Evolutionary conservation across 352 stramenopile genomes (phyloP), one percentile per base, ranked within the genome.

Genomic region (Saprolegnia parasitica): DNA sequence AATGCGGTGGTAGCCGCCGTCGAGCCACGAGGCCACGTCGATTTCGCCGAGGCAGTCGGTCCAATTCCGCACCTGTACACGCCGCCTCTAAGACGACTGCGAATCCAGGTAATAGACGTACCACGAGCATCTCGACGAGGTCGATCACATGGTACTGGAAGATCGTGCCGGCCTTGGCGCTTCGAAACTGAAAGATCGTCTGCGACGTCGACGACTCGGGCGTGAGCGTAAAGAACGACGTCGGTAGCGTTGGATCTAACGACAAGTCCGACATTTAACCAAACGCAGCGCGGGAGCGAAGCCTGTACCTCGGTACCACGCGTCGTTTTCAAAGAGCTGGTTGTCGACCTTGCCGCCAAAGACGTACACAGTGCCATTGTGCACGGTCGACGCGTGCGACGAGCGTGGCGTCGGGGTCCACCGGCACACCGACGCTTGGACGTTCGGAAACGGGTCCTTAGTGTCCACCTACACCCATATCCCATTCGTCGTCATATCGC

Each of bases 111-210:
- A n/a, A n/a, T n/a, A n/a, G 13, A 11, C 24, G 78, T 15, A 89
- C 74, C 18, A 98, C 88, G n/a, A 88, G 74, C 67, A 85, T 80
- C 74, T 95, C 82, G 42, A 96, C 79, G 49, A 81, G 73, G 72
- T 97, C 82, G 26, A 90, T 78, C 37, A 98, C 74, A 71, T 96
- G 90, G 71, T 98, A 98, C 75, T 98, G 88, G 71, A 98, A 98
- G 35, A 96, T 82, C 54, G 85, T 90, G 35, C 87, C 89, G 0
- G 79, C 73, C 49, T 98, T 87, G 67, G 97, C 90, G 64, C 86
- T 92, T 42, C 85, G 79, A 46, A 98, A 98, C 8, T 72, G 77
- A 65, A 98, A 98, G 23, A 78, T 71, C 15, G 80, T 96, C 39
- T 90, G 77, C 13, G 84, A 86, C 26, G 80, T 84, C 37, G 70